These are phyloP conservation scores for Pichia thaimueangensis DNA, from an alignment of 805 yeast species.

Conservation along the genomic window DNA sequence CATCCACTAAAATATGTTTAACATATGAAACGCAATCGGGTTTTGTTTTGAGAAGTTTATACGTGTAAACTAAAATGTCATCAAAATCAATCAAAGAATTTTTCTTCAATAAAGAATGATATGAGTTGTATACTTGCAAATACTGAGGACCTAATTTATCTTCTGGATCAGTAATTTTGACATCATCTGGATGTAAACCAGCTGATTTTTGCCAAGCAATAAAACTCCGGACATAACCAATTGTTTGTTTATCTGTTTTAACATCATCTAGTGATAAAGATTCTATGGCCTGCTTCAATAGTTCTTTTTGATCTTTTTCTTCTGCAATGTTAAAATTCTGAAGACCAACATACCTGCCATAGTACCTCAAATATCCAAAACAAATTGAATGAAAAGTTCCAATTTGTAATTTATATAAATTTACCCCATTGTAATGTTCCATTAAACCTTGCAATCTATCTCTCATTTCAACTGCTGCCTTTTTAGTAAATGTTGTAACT, in stretches of 20 bases:
- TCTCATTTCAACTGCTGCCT: constrained; percentile 83
- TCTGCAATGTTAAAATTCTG: constrained; percentile 50
- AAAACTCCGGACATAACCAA: constrained; percentile 34
- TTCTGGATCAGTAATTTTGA: constrained; percentile 16
- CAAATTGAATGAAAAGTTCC: constrained; percentile 93
- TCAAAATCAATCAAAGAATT: constrained; percentile 68
- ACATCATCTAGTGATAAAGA: constrained; percentile 6
- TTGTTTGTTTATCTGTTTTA: constrained; percentile 31
- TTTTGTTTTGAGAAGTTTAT: constrained; percentile 37
- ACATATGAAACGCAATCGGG: constrained; percentile 44
- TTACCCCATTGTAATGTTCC: constrained; percentile 26
- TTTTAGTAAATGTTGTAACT: constrained; percentile 89
- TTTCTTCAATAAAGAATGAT: constrained; percentile 42
- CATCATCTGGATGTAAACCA: constrained; percentile 40
- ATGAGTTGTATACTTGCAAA: constrained; percentile 40
- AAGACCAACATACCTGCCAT: constrained; percentile 47
- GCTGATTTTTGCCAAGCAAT: constrained; percentile 54
- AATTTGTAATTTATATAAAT: constrained; percentile 43
- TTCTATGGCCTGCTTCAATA: constrained; percentile 30
- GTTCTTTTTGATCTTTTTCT: constrained; percentile 49
- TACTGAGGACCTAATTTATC: constrained; percentile 27
- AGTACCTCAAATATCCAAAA: constrained; percentile 46
- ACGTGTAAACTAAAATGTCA: constrained; percentile 60
- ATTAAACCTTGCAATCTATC: constrained; percentile 46
- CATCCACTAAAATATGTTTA: constrained; percentile 81